These are phyloP conservation scores for Dendrobium catenatum DNA, from an alignment of 106 monocot genomes.

Conservation along the genomic window DNA sequence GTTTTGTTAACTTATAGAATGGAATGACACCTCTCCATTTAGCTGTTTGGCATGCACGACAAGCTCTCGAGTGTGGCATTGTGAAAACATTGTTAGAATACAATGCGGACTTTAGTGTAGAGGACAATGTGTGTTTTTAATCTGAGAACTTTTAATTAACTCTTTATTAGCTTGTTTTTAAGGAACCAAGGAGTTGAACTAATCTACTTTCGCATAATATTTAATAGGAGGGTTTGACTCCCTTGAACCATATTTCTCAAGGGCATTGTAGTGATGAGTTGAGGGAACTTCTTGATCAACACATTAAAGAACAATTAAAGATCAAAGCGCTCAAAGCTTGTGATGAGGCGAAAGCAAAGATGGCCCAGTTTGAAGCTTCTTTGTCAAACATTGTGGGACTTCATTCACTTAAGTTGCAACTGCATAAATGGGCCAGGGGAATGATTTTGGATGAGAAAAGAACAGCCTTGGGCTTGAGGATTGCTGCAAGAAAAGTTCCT, in stretches of 20 bases:
- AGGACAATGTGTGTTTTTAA: constrained; percentile 54
- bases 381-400: constrained; percentile 75
- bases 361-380: constrained; percentile 75
- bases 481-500: constrained; percentile 59
- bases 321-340: constrained; percentile 52
- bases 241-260: constrained; percentile 55
- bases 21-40: constrained; percentile 95
- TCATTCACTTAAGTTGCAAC: constrained; percentile 61
- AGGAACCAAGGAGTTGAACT: background rate
- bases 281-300: constrained; percentile 37
- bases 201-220: background rate
- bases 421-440: constrained; percentile 82
- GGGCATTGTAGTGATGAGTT: constrained; percentile 39
- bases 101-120: constrained; percentile 61
- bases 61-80: constrained; percentile 37
- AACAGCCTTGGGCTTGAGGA: constrained; percentile 61
- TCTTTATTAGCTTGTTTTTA: background rate
- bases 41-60: constrained; percentile 84
- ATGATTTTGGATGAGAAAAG: constrained; percentile 96
- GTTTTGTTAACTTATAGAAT: constrained; percentile 45
- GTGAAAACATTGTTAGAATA: constrained; percentile 62
- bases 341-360: constrained; percentile 47
- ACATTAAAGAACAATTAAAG: constrained; percentile 63
- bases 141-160: background rate
- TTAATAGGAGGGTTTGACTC: constrained; percentile 69